Evolutionary conservation across 345 rosid genomes (phyloP).

Genomic region (Acer campestre): DNA sequence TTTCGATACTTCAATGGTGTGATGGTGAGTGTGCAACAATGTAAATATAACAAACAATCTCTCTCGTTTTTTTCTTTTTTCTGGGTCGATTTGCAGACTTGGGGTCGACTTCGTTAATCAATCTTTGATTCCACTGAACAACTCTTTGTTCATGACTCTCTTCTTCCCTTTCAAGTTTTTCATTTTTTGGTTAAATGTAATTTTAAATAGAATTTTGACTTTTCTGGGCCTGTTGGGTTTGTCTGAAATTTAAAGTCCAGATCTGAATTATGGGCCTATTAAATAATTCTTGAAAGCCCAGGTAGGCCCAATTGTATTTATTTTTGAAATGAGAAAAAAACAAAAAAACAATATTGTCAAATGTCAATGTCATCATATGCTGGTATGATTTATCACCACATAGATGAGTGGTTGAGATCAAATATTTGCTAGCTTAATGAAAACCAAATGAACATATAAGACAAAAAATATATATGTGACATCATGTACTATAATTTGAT

Average conservation of each 20-base stretch:
- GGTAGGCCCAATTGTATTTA: not conserved
- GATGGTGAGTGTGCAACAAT: not conserved
- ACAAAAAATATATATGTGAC: not conserved
- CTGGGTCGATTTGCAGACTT: not conserved
- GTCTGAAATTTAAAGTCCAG: not conserved
- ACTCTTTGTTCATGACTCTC: not conserved
- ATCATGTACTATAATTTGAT: not conserved
- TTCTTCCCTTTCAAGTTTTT: no score
- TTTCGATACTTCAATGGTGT: slow-evolving; percentile 3
- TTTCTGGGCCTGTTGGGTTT: not conserved
- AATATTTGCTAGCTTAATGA: not conserved
- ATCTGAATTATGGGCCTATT: not conserved
- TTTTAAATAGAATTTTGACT: not conserved
- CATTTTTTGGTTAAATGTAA: no score
- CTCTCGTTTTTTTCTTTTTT: not conserved
- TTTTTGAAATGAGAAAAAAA: not conserved
- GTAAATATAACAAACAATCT: not conserved
- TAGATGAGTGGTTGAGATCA: not conserved
- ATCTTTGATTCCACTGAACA: not conserved
- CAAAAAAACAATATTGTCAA: not conserved
- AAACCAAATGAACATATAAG: not conserved
- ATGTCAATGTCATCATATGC: not conserved
- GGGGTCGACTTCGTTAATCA: not conserved
- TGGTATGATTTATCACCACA: not conserved
- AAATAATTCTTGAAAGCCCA: not conserved